Evolutionary conservation across 2,329 filamentous ascomycete genomes (phyloP).

Genomic region (Lanzia echinophila): DNA sequence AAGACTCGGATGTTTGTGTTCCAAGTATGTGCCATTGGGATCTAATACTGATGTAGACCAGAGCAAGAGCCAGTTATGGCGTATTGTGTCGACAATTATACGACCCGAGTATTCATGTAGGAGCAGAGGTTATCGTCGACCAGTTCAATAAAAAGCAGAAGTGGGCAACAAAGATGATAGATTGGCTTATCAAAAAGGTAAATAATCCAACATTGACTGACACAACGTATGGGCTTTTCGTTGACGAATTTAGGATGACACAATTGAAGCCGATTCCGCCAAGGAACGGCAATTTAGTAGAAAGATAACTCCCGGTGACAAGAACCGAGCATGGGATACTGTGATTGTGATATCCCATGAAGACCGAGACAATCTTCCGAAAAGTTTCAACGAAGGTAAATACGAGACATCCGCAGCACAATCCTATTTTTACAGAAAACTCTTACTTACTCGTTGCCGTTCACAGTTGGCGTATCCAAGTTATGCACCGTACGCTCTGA

Average conservation of each 20-base stretch:
- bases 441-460: background rate
- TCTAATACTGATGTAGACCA: background rate
- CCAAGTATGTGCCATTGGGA: background rate
- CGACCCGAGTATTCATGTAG: slow-evolving; percentile 32
- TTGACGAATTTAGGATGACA: slow-evolving; percentile 32
- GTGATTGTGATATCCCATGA: slow-evolving; percentile 36
- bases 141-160: slow-evolving; percentile 27
- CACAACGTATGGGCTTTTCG: background rate
- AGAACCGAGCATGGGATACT: slow-evolving; percentile 34
- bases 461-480: slow-evolving; percentile 33
- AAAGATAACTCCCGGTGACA: slow-evolving; percentile 31
- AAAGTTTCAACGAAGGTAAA: slow-evolving; percentile 34
- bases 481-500: slow-evolving; percentile 38
- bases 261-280: slow-evolving; percentile 31
- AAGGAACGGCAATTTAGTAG: slow-evolving; percentile 26
- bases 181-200: slow-evolving; percentile 38
- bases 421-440: background rate
- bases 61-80: slow-evolving; percentile 38
- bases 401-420: background rate
- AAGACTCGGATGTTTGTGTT: slow-evolving; percentile 30
- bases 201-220: background rate
- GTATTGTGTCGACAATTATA: slow-evolving; percentile 35
- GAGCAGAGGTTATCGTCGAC: slow-evolving; percentile 33
- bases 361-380: slow-evolving; percentile 33
- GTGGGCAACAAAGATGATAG: slow-evolving; percentile 38